phyloP scores from a whole-genome alignment of 805 yeast species.

The Vanderwaltozyma tropicalis region DNA sequence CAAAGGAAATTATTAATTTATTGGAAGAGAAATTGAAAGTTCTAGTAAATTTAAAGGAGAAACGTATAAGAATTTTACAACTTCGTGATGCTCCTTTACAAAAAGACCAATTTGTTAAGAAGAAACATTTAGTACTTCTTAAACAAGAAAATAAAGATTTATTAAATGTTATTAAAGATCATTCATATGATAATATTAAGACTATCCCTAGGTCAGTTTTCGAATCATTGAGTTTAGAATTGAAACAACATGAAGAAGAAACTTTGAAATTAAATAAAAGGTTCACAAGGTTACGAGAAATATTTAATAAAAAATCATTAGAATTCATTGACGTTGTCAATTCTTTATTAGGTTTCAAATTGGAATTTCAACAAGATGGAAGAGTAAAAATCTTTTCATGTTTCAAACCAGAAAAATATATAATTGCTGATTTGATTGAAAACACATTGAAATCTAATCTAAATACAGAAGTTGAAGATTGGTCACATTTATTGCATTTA shows the following conservation, averaged over 20 bases:
- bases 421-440: conserved; percentile 47
- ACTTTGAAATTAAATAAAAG: conserved; percentile 43
- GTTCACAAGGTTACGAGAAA: conserved; percentile 41
- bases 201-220: conserved; percentile 52
- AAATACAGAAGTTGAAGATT: conserved; percentile 23
- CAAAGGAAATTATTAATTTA: conserved; percentile 29
- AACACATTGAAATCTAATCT: conserved; percentile 43
- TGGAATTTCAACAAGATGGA: conserved; percentile 54
- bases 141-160: conserved; percentile 51
- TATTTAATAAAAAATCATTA: conserved; percentile 53
- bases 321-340: conserved; percentile 62
- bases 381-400: conserved; percentile 46
- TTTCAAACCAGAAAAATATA: conserved; percentile 33
- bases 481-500: conserved; percentile 44
- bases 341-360: conserved; percentile 57
- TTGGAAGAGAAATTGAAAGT: conserved; percentile 32
- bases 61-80: conserved; percentile 45
- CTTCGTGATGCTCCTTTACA: conserved; percentile 55
- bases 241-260: conserved; percentile 36
- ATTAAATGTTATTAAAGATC: conserved; percentile 22
- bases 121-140: conserved; percentile 39
- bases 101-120: conserved; percentile 51
- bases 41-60: conserved; percentile 28
- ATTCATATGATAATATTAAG: conserved; percentile 4
- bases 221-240: conserved; percentile 50